Conservation (phyloP, 202 grass and related monocot genomes). For the Saccharum hybrid region DNA sequence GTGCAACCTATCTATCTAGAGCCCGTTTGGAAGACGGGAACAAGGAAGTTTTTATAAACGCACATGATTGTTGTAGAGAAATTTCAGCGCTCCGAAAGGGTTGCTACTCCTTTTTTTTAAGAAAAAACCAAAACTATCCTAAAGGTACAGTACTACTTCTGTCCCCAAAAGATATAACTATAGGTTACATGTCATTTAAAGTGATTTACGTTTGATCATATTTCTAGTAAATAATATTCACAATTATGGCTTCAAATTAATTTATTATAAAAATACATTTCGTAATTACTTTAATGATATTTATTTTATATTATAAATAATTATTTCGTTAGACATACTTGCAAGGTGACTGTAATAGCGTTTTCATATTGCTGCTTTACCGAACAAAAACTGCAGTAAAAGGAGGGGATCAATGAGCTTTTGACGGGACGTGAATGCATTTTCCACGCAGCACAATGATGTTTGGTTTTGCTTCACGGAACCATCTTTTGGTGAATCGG, state of each 20-base stretch:
- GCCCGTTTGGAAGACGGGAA: not conserved
- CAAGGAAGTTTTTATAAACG: too few relatives aligned
- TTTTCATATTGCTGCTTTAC: not conserved
- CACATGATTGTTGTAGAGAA: not conserved
- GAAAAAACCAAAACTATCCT: not conserved
- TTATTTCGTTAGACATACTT: not conserved
- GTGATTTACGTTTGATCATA: too few relatives aligned
- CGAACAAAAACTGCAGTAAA: not conserved
- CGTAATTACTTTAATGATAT: too few relatives aligned
- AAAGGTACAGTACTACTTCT: not conserved
- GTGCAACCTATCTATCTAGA: not conserved
- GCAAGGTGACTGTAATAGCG: not conserved
- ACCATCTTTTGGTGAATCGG: conserved; percentile 24
- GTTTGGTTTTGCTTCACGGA: not conserved
- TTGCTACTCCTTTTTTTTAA: not conserved
- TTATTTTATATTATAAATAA: too few relatives aligned
- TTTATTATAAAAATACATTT: too few relatives aligned
- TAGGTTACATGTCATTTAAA: too few relatives aligned
- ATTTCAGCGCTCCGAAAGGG: not conserved
- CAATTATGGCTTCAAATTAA: too few relatives aligned
- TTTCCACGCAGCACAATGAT: not conserved
- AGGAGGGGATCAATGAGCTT: not conserved
- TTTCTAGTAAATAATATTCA: too few relatives aligned
- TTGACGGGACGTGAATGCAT: not conserved
- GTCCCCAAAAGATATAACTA: too few relatives aligned